Percentiles rank a stretch among this genome's conserved stretches.
phyloP scores from a whole-genome alignment of 1,284 basidiomycete species.

The Cronartium quercuum region DNA sequence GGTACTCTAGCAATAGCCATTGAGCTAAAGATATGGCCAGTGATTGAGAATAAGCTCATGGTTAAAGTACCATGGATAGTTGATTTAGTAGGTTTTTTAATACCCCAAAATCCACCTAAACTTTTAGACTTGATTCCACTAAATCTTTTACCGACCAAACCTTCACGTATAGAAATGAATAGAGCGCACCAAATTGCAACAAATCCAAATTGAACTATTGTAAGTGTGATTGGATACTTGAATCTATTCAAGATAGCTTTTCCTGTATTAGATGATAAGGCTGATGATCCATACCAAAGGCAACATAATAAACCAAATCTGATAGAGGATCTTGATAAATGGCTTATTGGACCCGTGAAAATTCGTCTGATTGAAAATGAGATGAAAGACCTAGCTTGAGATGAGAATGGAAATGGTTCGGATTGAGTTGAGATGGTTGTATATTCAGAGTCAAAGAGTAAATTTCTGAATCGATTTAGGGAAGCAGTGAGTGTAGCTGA shows the following conservation, averaged over 20 bases:
- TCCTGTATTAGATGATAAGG: conserved; percentile 79
- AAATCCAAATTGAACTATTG: conserved; percentile 95
- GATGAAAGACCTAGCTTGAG: too few species aligned
- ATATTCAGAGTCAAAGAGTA: too few species aligned
- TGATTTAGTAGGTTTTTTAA: conserved; percentile 59
- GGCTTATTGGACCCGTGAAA: too few species aligned
- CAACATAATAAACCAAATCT: conserved; percentile 44
- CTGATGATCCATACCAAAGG: conserved; percentile 58
- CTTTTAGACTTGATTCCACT: not conserved
- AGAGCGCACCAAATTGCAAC: conserved; percentile 78
- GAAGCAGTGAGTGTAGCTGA: too few species aligned
- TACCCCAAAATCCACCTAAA: conserved; percentile 38
- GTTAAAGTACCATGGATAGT: conserved; percentile 75
- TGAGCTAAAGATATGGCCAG: conserved; percentile 94
- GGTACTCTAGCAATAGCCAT: conserved; percentile 93
- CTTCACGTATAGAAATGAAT: conserved; percentile 50
- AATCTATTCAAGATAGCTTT: conserved; percentile 79
- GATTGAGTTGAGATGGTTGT: too few species aligned
- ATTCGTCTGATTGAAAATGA: too few species aligned
- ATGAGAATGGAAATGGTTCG: too few species aligned
- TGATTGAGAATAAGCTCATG: conserved; percentile 84
- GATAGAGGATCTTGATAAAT: not conserved
- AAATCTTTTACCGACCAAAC: conserved; percentile 23
- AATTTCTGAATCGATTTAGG: too few species aligned
- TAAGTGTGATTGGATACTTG: conserved; percentile 80